A percentile compares a stretch with the other conserved stretches of the same genome.
These are phyloP conservation scores for Phaseolus lunatus DNA, from an alignment of 306 rosid species.

Conservation along the genomic window DNA sequence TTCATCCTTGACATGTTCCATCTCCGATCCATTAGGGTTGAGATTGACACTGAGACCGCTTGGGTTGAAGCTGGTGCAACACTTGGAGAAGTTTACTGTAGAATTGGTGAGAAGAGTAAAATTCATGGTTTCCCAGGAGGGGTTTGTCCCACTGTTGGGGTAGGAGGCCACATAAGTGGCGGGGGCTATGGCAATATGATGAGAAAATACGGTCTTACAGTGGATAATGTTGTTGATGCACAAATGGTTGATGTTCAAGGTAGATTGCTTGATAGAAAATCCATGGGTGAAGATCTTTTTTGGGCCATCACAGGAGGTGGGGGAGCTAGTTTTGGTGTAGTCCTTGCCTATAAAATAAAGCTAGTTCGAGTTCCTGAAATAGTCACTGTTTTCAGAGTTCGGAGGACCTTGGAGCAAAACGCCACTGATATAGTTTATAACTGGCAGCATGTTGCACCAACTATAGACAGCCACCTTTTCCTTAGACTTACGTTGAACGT, in stretches of 20 bases:
- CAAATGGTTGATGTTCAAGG: slow-evolving; percentile 62
- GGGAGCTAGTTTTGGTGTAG: slow-evolving; percentile 75
- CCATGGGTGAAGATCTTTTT: slow-evolving; percentile 84
- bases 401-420: slow-evolving; percentile 65
- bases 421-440: slow-evolving; percentile 59
- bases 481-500: slow-evolving; percentile 54
- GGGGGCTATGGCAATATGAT: slow-evolving; percentile 81
- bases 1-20: slow-evolving; percentile 77
- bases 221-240: slow-evolving; percentile 74
- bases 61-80: slow-evolving; percentile 72
- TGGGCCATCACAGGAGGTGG: slow-evolving; percentile 93
- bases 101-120: slow-evolving; percentile 62
- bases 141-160: slow-evolving; percentile 80
- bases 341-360: slow-evolving; percentile 68
- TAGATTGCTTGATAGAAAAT: slow-evolving; percentile 59
- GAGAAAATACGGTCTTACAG: slow-evolving; percentile 70
- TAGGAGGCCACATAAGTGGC: slow-evolving; percentile 82
- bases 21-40: slow-evolving; percentile 58
- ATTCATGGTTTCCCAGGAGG: slow-evolving; percentile 77
- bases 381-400: slow-evolving; percentile 64
- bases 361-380: slow-evolving; percentile 63
- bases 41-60: slow-evolving; percentile 56
- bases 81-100: slow-evolving; percentile 70
- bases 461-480: slow-evolving; percentile 51
- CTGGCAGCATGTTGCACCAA: slow-evolving; percentile 72